Base-by-base conservation (phyloP, 495 filamentous ascomycete species). In the Baudoinia panamericana region DNA sequence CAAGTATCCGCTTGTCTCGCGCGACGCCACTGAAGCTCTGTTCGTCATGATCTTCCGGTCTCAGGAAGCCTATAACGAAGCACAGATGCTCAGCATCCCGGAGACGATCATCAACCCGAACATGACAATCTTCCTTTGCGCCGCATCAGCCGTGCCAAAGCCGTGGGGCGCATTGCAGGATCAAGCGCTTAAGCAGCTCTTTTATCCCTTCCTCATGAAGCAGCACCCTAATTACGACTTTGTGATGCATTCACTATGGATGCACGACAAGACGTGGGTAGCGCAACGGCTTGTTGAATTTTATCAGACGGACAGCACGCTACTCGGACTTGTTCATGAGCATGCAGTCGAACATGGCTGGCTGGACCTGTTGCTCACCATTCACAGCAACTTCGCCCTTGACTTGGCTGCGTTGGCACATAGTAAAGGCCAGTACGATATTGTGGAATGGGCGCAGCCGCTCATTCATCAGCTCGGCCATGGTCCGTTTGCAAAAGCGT, bases 391-490 rank as follows among this genome's bases (percentile, higher is more conserved):
- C 0, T 82, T 97, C 53, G 81, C 82, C 9, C 73, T 93, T 32
- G 90, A 99, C 59, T 72, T 99, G 37, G 81, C 84, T 10, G 80
- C 86, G 21, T 68, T 85, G 22, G 86, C 84, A n/a, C 85, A 94
- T 60, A 78, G 82, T 4, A 80, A 80, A 47, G 76, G 76, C 10
- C 66, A 75, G 11, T 75, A 93, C 37, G 80, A 95, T 52, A 61
- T 96, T 16, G 71, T 81, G 28, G 69, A 80, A 39, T 97, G 92
- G 92, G 69, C 80, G 22, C 72, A 76, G 30, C 72, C 71, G 40
- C 37, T 47, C 24, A 75, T 76, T 27, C 61, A 71, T 6, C 66
- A 77, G 18, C 69, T 76, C 42, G 62, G 60, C 5, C 60, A 63
- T 43, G 53, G 60, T 10, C 68, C 77, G 29, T 77, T 90, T 56